Percentiles rank a stretch among this genome's conserved stretches.
These are phyloP conservation scores for Phialophora expanda DNA, from an alignment of 2,329 filamentous ascomycete species.

Conservation along the genomic window DNA sequence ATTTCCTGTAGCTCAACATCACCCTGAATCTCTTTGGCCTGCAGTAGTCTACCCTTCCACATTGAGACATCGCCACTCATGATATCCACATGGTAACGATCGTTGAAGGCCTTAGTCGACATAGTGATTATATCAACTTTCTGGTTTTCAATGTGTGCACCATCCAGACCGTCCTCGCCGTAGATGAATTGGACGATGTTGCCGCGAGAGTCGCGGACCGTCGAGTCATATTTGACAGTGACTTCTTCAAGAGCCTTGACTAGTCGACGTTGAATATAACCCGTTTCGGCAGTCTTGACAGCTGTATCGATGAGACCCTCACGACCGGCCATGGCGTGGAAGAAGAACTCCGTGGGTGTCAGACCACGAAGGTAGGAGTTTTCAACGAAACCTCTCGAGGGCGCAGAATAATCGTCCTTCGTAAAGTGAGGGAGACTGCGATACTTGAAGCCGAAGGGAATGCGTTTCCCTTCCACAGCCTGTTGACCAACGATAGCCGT, in stretches of 20 bases:
- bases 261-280: constrained; percentile 97
- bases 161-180: constrained; percentile 95
- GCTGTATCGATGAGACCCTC: constrained; percentile 99
- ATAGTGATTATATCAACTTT: constrained; percentile 83
- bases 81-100: constrained; percentile 83
- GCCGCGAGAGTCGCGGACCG: constrained; percentile 92
- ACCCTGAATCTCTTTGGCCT: constrained; percentile 82
- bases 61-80: constrained; percentile 72
- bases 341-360: constrained; percentile 97
- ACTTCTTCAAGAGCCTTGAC: constrained; percentile 98
- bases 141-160: constrained; percentile 91
- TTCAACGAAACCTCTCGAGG: constrained; percentile 96
- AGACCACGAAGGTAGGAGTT: constrained; percentile 97
- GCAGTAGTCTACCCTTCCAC: constrained; percentile 75
- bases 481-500: constrained; percentile 97
- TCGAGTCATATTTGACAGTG: constrained; percentile 96
- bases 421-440: constrained; percentile 96
- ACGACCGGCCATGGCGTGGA: constrained; percentile 99
- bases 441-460: constrained; percentile 99
- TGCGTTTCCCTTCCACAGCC: constrained; percentile 97
- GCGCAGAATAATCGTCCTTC: constrained; percentile 98
- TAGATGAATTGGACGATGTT: constrained; percentile 98
- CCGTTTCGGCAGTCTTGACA: constrained; percentile 98
- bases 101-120: constrained; percentile 76
- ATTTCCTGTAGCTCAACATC: constrained; percentile 86